These are phyloP conservation scores for Lineolata rhizophorae DNA, from an alignment of 495 filamentous ascomycete species.

Conservation along the genomic window DNA sequence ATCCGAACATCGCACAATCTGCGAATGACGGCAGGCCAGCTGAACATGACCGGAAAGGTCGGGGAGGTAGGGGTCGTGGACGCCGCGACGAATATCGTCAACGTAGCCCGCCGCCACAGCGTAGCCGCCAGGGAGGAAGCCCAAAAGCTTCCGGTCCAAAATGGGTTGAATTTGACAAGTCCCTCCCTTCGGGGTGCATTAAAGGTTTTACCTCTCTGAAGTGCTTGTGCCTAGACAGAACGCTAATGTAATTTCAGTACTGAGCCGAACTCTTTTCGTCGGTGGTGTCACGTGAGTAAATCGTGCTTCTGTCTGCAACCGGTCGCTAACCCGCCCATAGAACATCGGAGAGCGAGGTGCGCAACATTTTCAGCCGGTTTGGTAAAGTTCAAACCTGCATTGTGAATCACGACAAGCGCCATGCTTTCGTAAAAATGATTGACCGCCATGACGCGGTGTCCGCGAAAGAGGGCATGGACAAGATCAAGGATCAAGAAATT, in stretches of 20 bases:
- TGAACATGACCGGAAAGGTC: too few species aligned
- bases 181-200: conserved; percentile 50
- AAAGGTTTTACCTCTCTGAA: conserved; percentile 43
- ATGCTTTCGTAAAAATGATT: conserved; percentile 98
- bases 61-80: conserved; percentile 8
- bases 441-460: conserved; percentile 60
- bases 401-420: conserved; percentile 89
- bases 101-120: conserved; percentile 44
- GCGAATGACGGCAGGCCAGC: too few species aligned
- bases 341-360: conserved; percentile 54
- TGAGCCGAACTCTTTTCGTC: conserved; percentile 89
- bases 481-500: conserved; percentile 44
- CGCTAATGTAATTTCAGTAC: conserved; percentile 27
- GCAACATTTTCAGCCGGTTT: conserved; percentile 51
- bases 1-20: conserved; percentile 10
- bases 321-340: conserved; percentile 14
- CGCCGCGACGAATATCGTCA: conserved; percentile 47
- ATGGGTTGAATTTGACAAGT: conserved; percentile 59
- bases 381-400: conserved; percentile 91
- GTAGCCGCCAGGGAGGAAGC: conserved; percentile 27
- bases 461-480: conserved; percentile 85
- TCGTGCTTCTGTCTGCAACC: not conserved
- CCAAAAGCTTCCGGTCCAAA: conserved; percentile 34
- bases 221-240: not conserved
- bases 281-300: conserved; percentile 73